Evolutionary conservation across 257 asterid species (phyloP), one percentile per base, ranked within the genome.

Genomic region (Linderniella brevidens): DNA sequence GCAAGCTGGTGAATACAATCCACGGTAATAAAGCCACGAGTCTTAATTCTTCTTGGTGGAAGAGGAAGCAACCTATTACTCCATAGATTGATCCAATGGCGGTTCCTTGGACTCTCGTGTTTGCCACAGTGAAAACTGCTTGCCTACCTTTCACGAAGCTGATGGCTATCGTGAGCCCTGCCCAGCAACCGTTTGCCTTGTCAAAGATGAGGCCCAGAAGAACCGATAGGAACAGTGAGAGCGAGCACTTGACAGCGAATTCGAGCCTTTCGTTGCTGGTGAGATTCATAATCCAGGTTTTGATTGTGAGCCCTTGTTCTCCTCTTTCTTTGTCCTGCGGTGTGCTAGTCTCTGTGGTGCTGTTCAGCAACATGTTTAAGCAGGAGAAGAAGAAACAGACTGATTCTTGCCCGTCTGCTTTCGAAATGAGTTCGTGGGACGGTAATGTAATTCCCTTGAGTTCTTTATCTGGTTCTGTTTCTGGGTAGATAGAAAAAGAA

Each of bases 41-140:
- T 51, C 74, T 65, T 0, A 68, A 47, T 11, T 55, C 4, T 25
- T 25, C 32, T 3, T 25, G 4, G 8, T 55, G 69, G 35, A 85
- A 75, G 45, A 80, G 50, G 48, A 72, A 73, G 37, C 77, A 64
- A 16, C 75, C 76, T 13, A 85, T 63, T 15, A 80, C 72, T 0
- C 85, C 95, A 36, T 77, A 80, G 0, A 71, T 84, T 3, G 92
- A 78, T 48, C 93, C 95, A 20, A 80, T 41, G 8, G 93, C 93
- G 1, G 95, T 73, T 42, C 93, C 95, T 58, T 80, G 93, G 55
- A 67, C 87, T 37, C 95, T 68, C 9, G 80, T 64, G 57, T 85
- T 85, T 19, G 92, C 82, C 7, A 64, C 19, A 11, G 82, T 76
- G 53, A 85, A 67, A 29, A 73, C 59, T 25, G 93, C 74, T 19